Conservation (phyloP, 2,329 filamentous ascomycete species). For the Hawksworthiomyces lignivorus region DNA sequence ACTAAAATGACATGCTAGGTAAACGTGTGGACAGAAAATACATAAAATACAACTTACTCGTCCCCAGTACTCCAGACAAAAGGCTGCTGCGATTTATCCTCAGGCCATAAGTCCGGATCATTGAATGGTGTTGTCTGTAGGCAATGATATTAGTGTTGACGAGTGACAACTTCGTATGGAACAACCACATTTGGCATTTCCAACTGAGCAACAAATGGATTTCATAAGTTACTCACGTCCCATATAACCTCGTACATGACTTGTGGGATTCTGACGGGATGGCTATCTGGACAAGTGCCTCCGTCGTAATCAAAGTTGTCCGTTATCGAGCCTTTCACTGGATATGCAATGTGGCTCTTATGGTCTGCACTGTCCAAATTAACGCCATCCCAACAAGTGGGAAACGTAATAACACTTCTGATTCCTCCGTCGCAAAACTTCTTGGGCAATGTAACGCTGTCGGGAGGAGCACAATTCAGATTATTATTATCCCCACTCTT, state of each 20-base stretch:
- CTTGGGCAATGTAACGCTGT: slow-evolving; percentile 10
- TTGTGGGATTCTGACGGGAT: slow-evolving; percentile 25
- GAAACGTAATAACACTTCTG: slow-evolving; percentile 10
- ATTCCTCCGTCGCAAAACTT: slow-evolving; percentile 11
- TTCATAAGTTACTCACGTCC: slow-evolving; percentile 17
- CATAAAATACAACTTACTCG: slow-evolving; percentile 7
- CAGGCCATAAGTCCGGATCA: slow-evolving; percentile 25
- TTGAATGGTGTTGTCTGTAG: slow-evolving; percentile 24
- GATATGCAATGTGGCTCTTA: slow-evolving; percentile 25
- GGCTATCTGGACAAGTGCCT: slow-evolving; percentile 17
- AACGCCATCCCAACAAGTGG: slow-evolving; percentile 24
- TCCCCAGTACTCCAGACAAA: slow-evolving; percentile 27
- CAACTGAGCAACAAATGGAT: too few relatives aligned
- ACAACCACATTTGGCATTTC: too few relatives aligned
- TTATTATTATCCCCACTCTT: slow-evolving; percentile 6
- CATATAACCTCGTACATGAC: slow-evolving; percentile 35
- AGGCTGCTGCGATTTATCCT: slow-evolving; percentile 25
- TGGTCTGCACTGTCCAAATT: slow-evolving; percentile 24
- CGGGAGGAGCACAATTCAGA: slow-evolving; percentile 6
- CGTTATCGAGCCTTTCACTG: slow-evolving; percentile 8
- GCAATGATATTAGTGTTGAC: too few relatives aligned
- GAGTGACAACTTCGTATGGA: too few relatives aligned
- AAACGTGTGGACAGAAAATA: too few relatives aligned
- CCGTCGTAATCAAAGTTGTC: slow-evolving; percentile 5
- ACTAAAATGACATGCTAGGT: too few relatives aligned